Percentiles rank a stretch among this genome's conserved stretches.
Conservation (phyloP, 1,284 basidiomycete species). For the Calocybe gambosa region DNA sequence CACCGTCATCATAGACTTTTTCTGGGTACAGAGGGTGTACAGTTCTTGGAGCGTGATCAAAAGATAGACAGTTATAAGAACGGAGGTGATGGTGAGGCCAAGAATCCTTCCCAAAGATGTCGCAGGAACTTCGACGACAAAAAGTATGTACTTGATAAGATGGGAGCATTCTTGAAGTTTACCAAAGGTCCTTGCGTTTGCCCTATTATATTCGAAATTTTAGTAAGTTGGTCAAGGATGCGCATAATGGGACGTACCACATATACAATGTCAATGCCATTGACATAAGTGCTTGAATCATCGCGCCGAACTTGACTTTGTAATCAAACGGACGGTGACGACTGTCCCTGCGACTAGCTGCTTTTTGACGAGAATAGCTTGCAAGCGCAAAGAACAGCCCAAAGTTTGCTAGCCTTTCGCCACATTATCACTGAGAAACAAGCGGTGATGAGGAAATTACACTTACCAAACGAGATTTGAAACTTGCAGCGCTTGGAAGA, state of each 20-base stretch:
- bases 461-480: constrained; percentile 35
- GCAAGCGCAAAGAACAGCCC: constrained; percentile 34
- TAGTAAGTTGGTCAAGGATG: neutral
- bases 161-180: constrained; percentile 22
- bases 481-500: constrained; percentile 33
- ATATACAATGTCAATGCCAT: constrained; percentile 32
- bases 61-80: constrained; percentile 26
- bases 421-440: neutral
- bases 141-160: constrained; percentile 29
- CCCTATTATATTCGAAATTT: constrained; percentile 12
- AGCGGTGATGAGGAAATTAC: neutral
- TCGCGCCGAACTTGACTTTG: constrained; percentile 31
- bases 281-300: constrained; percentile 31
- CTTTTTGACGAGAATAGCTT: constrained; percentile 33
- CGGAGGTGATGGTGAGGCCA: constrained; percentile 26
- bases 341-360: constrained; percentile 18
- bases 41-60: constrained; percentile 29
- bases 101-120: constrained; percentile 25
- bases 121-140: constrained; percentile 26
- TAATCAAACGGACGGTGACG: constrained; percentile 19
- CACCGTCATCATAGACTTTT: constrained; percentile 1
- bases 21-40: constrained; percentile 10
- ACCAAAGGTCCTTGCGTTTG: constrained; percentile 22
- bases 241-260: constrained; percentile 24
- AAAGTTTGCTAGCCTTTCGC: constrained; percentile 34